Conservation (phyloP, 1,139 yeast genomes). For the Scheffersomyces quercinus region DNA sequence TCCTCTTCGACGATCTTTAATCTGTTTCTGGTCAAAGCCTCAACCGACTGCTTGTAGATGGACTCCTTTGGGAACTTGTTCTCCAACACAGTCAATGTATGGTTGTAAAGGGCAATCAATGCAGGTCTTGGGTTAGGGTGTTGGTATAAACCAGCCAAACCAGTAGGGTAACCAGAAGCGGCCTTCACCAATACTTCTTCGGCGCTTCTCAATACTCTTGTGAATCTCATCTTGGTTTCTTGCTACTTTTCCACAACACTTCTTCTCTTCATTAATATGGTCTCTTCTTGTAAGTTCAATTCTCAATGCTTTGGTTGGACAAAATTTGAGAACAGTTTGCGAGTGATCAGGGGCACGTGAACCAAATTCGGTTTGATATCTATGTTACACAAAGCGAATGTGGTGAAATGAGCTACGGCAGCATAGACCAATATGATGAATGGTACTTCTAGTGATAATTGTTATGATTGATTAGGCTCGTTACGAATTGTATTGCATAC, state of each 20-base stretch:
- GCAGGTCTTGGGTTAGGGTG: conserved; percentile 89
- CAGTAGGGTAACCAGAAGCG: conserved; percentile 75
- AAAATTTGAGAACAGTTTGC: conserved; percentile 11
- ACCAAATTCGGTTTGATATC: background rate
- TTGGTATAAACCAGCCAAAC: conserved; percentile 73
- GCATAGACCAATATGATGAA: no score
- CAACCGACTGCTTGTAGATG: conserved; percentile 76
- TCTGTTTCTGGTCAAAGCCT: conserved; percentile 70
- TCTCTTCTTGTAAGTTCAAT: conserved; percentile 1
- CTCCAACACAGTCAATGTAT: conserved; percentile 61
- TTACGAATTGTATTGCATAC: no score
- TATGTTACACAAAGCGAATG: background rate
- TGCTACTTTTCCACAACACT: conserved; percentile 9
- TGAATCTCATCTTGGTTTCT: conserved; percentile 46
- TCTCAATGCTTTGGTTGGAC: conserved; percentile 9
- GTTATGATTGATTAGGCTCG: no score
- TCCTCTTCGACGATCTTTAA: conserved; percentile 63
- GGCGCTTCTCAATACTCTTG: conserved; percentile 49
- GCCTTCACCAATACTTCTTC: conserved; percentile 65
- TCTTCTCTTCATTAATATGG: background rate
- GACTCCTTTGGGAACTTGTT: conserved; percentile 67
- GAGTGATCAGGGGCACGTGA: conserved; percentile 9
- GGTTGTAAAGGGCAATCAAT: conserved; percentile 65
- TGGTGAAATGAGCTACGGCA: no score
- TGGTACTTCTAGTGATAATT: no score